Percentiles rank a stretch among this genome's conserved stretches.
phyloP scores from a whole-genome alignment of 2,329 filamentous ascomycete genomes.

The Sordariomycetes sp. region DNA sequence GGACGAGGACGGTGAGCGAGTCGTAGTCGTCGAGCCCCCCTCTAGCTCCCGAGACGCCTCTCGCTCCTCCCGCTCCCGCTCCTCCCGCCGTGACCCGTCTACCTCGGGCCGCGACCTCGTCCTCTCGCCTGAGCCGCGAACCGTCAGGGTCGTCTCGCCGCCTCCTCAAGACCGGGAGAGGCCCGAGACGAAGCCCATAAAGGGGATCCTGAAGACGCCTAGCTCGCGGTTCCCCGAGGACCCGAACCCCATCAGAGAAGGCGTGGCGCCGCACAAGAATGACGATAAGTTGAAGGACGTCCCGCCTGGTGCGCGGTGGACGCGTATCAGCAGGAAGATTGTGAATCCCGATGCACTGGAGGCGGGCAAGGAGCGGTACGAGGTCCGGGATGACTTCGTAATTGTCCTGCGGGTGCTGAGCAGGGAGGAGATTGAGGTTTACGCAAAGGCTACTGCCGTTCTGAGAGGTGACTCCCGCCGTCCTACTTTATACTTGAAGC shows the following conservation, averaged over 20 bases:
- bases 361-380: slow-evolving; percentile 78
- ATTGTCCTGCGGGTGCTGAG: slow-evolving; percentile 81
- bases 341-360: slow-evolving; percentile 84
- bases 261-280: slow-evolving; percentile 88
- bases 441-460: slow-evolving; percentile 68
- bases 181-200: slow-evolving; percentile 54
- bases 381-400: slow-evolving; percentile 85
- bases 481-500: background rate
- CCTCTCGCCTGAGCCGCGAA: slow-evolving; percentile 23
- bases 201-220: slow-evolving; percentile 76
- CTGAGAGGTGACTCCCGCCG: slow-evolving; percentile 53
- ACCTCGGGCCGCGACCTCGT: slow-evolving; percentile 23
- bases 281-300: slow-evolving; percentile 59
- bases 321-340: slow-evolving; percentile 76
- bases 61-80: background rate
- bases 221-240: slow-evolving; percentile 79
- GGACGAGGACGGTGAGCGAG: slow-evolving; percentile 1
- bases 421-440: slow-evolving; percentile 80
- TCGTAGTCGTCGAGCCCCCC: slow-evolving; percentile 1
- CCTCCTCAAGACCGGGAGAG: slow-evolving; percentile 42
- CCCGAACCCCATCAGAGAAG: slow-evolving; percentile 69
- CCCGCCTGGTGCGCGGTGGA: slow-evolving; percentile 74
- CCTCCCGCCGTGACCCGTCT: background rate
- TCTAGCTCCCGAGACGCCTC: slow-evolving; percentile 6
- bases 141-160: slow-evolving; percentile 61